Evolutionary conservation across 352 stramenopile species (phyloP), one percentile per base, ranked within the genome.

Genomic region (Pythium coloratum): DNA sequence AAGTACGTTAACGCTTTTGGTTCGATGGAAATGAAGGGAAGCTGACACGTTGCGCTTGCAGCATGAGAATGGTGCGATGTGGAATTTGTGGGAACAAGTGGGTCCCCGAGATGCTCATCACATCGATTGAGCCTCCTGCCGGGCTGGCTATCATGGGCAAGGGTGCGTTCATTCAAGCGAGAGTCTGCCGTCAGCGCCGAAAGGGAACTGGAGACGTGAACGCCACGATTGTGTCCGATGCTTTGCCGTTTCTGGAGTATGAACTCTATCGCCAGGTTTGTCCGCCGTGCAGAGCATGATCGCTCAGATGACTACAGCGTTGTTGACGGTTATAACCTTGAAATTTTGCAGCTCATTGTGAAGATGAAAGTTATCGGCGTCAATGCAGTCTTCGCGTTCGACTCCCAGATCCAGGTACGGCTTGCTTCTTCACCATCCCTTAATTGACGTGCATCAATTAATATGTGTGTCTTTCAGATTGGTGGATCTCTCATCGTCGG

Each of bases 191-290:
- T 32, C 90, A 96, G 38, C 80, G 96, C 3, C 84, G 88, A 55
- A 97, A 97, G 75, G 90, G 95, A 30, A 92, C 81, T 5, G 94
- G 92, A 4, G 97, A 99, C 67, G 90, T 91, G 24, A 98, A 99
- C 73, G 97, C 97, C 9, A 97, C 98, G 13, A 95, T 96, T 58
- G 94, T 99, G 2, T 98, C 91, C 5, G 94, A 99, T 69, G 95
- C 93, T 9, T 82, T 99, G 3, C 96, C 97, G n/a, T 99, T 99
- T 65, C 75, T 99, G 26, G 97, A 99, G 69, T 99, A 99, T 69
- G 96, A 99, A 64, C 81, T 99, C 6, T 97, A 98, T 80, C 92
- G 97, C 16, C 97, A 99, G 82, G 85, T 99, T 24, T 24, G 20
- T 24, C 20, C 20, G 20, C 20, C 20, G 20, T 24, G 20, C 20